phyloP scores from a whole-genome alignment of 768 basidiomycete species.

The Pleurotus cornucopiae region DNA sequence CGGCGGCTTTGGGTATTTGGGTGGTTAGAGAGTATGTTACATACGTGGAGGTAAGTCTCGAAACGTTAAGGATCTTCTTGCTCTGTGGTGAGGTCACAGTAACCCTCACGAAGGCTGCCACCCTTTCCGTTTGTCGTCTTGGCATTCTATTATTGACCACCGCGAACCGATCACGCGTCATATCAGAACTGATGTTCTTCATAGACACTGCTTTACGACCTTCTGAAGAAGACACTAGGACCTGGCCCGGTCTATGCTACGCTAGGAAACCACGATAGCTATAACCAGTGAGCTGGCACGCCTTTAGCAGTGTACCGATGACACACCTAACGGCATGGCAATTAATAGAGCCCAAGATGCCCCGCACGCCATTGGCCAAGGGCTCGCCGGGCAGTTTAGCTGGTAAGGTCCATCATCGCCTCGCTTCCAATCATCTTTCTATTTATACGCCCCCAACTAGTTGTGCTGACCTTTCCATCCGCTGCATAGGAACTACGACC shows the following conservation, averaged over 20 bases:
- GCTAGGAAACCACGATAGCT: conserved; percentile 76
- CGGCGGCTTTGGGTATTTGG: too few relatives aligned
- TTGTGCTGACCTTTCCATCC: not conserved
- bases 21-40: conserved; percentile 45
- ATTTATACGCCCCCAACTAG: too few relatives aligned
- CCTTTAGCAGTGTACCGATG: not conserved
- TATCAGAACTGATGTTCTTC: not conserved
- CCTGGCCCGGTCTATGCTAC: conserved; percentile 72
- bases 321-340: too few relatives aligned
- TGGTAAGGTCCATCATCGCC: conserved; percentile 37
- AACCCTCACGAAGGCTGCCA: too few relatives aligned
- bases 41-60: conserved; percentile 52
- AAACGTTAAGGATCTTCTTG: too few relatives aligned
- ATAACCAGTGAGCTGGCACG: conserved; percentile 46
- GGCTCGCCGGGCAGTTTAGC: conserved; percentile 56
- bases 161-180: not conserved
- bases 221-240: conserved; percentile 59
- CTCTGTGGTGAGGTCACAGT: too few relatives aligned
- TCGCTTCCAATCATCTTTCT: not conserved
- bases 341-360: conserved; percentile 52
- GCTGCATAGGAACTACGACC: conserved; percentile 65
- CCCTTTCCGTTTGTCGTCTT: not conserved
- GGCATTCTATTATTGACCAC: not conserved
- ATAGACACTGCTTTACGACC: conserved; percentile 61
- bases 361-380: conserved; percentile 50